Conservation (phyloP, 2,329 filamentous ascomycete genomes). For the Bipolaris zeicola region DNA sequence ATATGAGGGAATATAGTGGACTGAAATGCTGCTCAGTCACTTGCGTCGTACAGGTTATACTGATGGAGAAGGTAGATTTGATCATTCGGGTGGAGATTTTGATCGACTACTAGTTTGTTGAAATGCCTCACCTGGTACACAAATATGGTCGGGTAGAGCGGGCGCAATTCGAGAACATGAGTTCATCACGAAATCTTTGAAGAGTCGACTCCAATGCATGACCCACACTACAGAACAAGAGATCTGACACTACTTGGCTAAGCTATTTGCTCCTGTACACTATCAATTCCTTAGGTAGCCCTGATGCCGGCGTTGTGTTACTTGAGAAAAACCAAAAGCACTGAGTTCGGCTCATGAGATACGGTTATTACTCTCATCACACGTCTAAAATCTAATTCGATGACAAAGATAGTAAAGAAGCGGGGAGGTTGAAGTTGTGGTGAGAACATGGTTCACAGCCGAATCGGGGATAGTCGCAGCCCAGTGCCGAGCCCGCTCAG, state of each 20-base stretch:
- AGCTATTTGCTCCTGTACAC: background rate
- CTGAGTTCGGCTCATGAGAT: background rate
- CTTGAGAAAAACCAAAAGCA: background rate
- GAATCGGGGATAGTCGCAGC: conserved; percentile 20
- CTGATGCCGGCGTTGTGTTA: background rate
- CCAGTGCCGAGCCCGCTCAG: conserved; percentile 28
- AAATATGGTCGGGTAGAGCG: background rate
- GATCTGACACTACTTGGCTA: background rate
- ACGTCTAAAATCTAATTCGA: background rate
- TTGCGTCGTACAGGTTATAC: too few relatives aligned
- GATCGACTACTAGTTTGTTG: background rate
- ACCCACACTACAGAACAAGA: background rate
- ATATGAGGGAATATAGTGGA: too few relatives aligned
- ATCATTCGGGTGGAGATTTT: background rate
- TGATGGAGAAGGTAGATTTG: too few relatives aligned
- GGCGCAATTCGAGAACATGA: background rate
- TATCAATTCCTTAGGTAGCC: background rate
- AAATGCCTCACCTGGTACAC: background rate
- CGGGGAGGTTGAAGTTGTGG: background rate
- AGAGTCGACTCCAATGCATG: background rate
- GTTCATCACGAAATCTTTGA: background rate
- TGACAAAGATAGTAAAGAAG: background rate
- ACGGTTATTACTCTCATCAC: rapidly evolving
- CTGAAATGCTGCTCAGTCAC: too few relatives aligned
- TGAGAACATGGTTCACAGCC: conserved; percentile 1